Evolutionary conservation across 2,329 filamentous ascomycete genomes (phyloP).

Genomic region (Tolypocladium ovalisporum): DNA sequence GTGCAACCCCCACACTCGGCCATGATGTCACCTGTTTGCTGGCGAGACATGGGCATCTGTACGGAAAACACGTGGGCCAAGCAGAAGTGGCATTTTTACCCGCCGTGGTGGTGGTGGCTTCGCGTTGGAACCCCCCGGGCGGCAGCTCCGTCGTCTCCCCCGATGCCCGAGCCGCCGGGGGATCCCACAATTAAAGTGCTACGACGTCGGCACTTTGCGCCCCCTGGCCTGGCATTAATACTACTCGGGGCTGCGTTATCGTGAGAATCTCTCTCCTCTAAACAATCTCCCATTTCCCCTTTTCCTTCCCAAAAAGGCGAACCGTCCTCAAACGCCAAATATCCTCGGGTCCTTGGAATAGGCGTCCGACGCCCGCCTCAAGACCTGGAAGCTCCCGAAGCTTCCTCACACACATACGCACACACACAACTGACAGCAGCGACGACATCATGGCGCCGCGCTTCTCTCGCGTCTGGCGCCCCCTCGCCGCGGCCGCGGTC

Average conservation of each 20-base stretch:
- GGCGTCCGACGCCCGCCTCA: too few relatives aligned
- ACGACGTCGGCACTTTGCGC: background rate
- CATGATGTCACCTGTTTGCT: background rate
- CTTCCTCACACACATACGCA: too few relatives aligned
- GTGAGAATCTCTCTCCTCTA: background rate
- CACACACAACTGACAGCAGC: too few relatives aligned
- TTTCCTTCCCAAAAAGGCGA: background rate
- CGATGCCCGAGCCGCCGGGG: background rate
- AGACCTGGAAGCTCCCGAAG: background rate
- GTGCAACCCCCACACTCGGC: background rate
- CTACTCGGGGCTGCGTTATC: background rate
- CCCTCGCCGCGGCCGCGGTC: conserved; percentile 18
- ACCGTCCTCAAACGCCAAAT: too few relatives aligned
- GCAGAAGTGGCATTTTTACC: background rate
- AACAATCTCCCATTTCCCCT: background rate
- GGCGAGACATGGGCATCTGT: background rate
- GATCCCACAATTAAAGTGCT: background rate
- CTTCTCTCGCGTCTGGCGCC: conserved; percentile 22
- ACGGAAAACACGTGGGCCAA: background rate
- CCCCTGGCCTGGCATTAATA: background rate
- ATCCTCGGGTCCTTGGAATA: too few relatives aligned
- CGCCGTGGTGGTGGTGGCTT: background rate
- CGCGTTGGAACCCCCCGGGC: background rate
- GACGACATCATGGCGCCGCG: conserved; percentile 25
- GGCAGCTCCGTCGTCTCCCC: background rate